Evolutionary conservation across 441 rosid genomes (phyloP), one percentile per base, ranked within the genome.

Genomic region (Pelargonium cotyledonis): DNA sequence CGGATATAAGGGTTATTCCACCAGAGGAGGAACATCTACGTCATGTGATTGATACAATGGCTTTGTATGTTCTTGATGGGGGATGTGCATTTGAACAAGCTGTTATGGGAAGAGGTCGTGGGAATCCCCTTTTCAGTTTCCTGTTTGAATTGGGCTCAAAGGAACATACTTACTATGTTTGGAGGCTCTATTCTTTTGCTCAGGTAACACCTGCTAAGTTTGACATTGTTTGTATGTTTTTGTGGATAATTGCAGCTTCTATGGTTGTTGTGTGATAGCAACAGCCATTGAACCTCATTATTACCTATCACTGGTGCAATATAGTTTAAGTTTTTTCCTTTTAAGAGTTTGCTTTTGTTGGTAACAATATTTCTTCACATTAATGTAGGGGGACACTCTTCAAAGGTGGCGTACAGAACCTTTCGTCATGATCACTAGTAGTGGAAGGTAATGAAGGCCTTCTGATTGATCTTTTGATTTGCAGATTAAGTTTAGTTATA

Each of bases 51-150:
- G 97, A 95, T 85, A 86, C 97, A 64, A 88, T 93, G 98, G 98
- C 98, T 73, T 83, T 91, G 64, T 91, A 87, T 84, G 97, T 95
- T 75, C 75, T 95, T 80, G 99, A 92, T 81, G 98, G 99, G 51
- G 98, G 95, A 69, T 95, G 99, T 78, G 91, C 96, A 51, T 92
- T 95, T 84, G 99, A 95, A 77, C 98, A 95, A 87, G 98, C 99
- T 79, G 85, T 95, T 60, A 95, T 95, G 99, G 96, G 88, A 80
- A 92, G 98, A 83, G 99, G 98, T 68, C 98, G 98, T 65, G 99
- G 96, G 68, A 91, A 92, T 81, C 81, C 92, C 72, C 90, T 91
- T 72, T 95, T 95, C 82, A 87, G 77, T 70, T 95, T 92, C 81
- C 79, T 92, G 82, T 96, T 96, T 70, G 97, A 88, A 82, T 90